Base-by-base conservation (phyloP, 1,284 basidiomycete genomes). In the Fomitopsis betulina region DNA sequence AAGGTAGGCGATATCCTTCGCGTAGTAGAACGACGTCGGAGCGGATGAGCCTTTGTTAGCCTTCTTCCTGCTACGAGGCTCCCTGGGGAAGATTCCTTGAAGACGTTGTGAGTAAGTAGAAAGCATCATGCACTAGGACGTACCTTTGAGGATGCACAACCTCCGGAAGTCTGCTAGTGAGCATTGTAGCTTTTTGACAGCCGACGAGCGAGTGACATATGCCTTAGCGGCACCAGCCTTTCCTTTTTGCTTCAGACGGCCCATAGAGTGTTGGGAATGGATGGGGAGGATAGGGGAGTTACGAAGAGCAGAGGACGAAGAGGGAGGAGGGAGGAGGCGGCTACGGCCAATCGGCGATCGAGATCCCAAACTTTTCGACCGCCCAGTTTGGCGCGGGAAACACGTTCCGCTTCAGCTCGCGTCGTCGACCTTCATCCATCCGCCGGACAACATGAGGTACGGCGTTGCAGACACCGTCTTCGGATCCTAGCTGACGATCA, bases 41-140 rank as follows among this genome's bases (percentile, higher is more conserved):
- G 94, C 96, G 40, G 95, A 94, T 5, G 93, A 96, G 4, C 97
- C 97, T 75, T 98, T 98, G 79, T 99, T 99, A 56, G 96, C 97
- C 65, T 89, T 89, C 74, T 98, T 99, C 71, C 87, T 86, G 76
- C 87, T 90, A 54, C 88, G 85, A 19, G 97, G 97, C 73, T 99
- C 96, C 54, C 96, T 91, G 62, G 97, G 97, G 75, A 96, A 98
- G 71, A 99, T 98, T 30, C 97, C 94, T 96, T 60, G 33, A 30
- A 8, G n/a, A 35, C 10, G 21, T 12, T 45, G 25, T 43, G 17
- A 47, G 50, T 27, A 12, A 13, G 25, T 30, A 12, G 25, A 53
- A 13, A 37, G 23, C 39, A 3, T 13, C 1, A 42, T 25, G 15
- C 23, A 9, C 25, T n/a, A 19, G 6, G 25, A 71, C 78, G 59